Conservation (phyloP, 2,329 filamentous ascomycete genomes). For the Clarireedia hainanense region DNA sequence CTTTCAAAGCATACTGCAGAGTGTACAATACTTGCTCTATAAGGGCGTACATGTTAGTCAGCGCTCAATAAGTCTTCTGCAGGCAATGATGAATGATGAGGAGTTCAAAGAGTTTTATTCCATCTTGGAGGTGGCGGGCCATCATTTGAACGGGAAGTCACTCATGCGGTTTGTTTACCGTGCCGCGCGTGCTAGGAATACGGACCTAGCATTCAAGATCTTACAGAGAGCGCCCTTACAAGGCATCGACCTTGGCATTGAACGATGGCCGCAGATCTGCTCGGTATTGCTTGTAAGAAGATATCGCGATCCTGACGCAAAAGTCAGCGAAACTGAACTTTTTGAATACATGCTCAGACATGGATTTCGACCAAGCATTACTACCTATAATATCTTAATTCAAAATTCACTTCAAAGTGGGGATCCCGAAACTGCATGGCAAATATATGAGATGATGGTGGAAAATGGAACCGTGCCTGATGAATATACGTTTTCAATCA, state of each 20-base stretch:
- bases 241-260: conserved; percentile 39
- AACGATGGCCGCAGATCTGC: conserved; percentile 45
- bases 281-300: conserved; percentile 46
- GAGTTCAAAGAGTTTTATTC: conserved; percentile 18
- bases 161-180: conserved; percentile 24
- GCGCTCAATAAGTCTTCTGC: conserved; percentile 17
- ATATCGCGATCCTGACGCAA: conserved; percentile 30
- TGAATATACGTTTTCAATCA: conserved; percentile 55
- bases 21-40: conserved; percentile 2
- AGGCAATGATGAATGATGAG: conserved; percentile 12
- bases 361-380: conserved; percentile 56
- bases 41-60: conserved; percentile 10
- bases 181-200: conserved; percentile 34
- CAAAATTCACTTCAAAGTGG: conserved; percentile 61
- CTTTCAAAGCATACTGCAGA: conserved; percentile 3
- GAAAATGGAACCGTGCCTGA: conserved; percentile 55
- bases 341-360: conserved; percentile 48
- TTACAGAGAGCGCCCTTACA: conserved; percentile 32
- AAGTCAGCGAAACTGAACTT: conserved; percentile 43
- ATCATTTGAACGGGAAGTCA: conserved; percentile 19
- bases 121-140: conserved; percentile 11
- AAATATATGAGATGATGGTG: conserved; percentile 56
- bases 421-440: conserved; percentile 54
- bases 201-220: conserved; percentile 35
- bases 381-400: conserved; percentile 60